These are phyloP conservation scores for Poronia punctata DNA, from an alignment of 495 filamentous ascomycete genomes.

Conservation along the genomic window DNA sequence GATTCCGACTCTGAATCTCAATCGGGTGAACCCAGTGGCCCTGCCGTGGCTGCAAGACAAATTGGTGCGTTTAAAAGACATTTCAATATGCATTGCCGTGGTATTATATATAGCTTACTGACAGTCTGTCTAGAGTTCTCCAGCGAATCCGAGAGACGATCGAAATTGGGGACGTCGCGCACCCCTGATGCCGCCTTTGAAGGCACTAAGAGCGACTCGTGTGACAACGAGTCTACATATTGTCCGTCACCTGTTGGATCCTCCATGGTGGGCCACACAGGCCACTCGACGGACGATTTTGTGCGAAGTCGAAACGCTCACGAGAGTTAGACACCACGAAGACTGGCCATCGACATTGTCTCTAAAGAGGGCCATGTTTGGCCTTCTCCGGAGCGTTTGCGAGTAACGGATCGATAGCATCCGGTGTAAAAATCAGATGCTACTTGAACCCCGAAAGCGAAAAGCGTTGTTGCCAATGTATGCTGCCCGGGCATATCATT, in stretches of 20 bases:
- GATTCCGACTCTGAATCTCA: slow-evolving; percentile 9
- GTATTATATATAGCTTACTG: neutral
- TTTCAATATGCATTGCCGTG: neutral
- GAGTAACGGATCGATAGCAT: no score
- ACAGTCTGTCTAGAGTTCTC: slow-evolving; percentile 12
- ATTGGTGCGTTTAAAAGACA: slow-evolving; percentile 10
- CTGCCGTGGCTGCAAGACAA: neutral
- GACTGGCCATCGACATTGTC: neutral
- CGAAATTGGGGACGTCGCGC: neutral
- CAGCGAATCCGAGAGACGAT: slow-evolving; percentile 2
- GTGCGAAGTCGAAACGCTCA: neutral
- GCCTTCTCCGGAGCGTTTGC: no score
- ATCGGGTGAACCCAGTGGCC: neutral
- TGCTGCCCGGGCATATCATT: no score
- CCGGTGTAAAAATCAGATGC: no score
- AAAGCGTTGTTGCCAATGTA: no score
- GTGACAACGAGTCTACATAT: neutral
- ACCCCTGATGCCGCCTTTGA: neutral
- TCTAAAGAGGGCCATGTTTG: no score
- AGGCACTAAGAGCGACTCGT: neutral
- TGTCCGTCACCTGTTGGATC: neutral
- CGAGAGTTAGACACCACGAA: neutral
- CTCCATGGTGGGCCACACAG: slow-evolving; percentile 20
- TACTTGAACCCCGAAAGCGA: no score
- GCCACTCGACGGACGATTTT: slow-evolving; percentile 15